These are phyloP conservation scores for Apiotrichum sp. DNA, from an alignment of 1,284 basidiomycete genomes.

Conservation along the genomic window DNA sequence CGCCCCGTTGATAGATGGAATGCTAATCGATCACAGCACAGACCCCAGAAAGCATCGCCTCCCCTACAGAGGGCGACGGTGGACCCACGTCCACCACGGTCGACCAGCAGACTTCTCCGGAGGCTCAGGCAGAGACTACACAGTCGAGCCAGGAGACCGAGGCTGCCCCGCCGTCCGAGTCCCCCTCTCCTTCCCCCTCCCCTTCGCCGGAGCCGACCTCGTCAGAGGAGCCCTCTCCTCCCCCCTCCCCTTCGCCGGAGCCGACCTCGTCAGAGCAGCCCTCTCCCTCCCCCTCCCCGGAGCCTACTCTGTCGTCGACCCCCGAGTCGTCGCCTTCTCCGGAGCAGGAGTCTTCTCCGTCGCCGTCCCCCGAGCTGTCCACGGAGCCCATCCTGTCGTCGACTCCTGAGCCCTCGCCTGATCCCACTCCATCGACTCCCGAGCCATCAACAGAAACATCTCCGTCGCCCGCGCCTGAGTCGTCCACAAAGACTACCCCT, in stretches of 20 bases:
- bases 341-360: not conserved
- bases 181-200: not conserved
- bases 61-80: no score
- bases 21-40: constrained; percentile 1
- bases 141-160: not conserved
- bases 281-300: not conserved
- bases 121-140: not conserved
- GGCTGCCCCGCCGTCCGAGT: not conserved
- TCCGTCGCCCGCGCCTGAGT: no score
- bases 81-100: not conserved
- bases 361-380: not conserved
- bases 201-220: no score
- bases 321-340: no score
- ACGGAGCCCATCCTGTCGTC: not conserved
- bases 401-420: no score
- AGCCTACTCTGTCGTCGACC: no score
- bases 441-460: no score
- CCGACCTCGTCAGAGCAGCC: not conserved
- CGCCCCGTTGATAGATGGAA: not conserved
- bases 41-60: no score
- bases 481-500: no score
- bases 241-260: not conserved
- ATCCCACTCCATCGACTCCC: no score
- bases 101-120: not conserved
- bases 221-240: no score